Base-by-base conservation (phyloP, 805 yeast species). In the Pichia eremophila region DNA sequence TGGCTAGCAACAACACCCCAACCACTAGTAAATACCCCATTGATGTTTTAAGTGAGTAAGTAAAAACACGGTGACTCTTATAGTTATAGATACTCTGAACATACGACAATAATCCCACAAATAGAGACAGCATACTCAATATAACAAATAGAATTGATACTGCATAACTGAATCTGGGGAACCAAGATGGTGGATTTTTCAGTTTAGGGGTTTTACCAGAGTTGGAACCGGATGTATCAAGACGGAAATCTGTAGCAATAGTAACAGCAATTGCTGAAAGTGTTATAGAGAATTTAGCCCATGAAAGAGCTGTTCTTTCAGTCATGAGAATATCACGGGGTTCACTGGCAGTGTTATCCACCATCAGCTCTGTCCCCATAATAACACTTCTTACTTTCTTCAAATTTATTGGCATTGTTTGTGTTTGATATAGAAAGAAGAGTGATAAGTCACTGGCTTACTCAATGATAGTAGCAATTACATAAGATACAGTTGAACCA, bases 301-400 rank as follows among this genome's bases (percentile, higher is more conserved):
- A 76, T 29, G 75, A 64, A 15, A 77, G 59, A 18, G 75, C 70
- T 2, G 81, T 77, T 35, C 81, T 59, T 54, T 77, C 82, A 46
- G 72, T 69, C 66, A 76, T 78, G 17, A 76, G 59, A 9, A 73
- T 72, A 56, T 77, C 82, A 39, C 82, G 61, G 1, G 81, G 80
- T 55, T 77, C 81, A 2, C 75, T 69, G 4, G 71, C 62, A 17
- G 65, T 58, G 39, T 72, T 68, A 32, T 62, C 60, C 42, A 70
- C 52, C 10, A 66, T 54, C 19, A 67, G 41, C 44, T 54, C 59
- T 18, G 50, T 39, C 14, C 48, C 54, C 15, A 55, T 51, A 4
- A 54, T 32, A 36, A 54, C 8, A 14, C 36, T 29, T 6, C 32
- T 29, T 12, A 29, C 36, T 15, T 34, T 34, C 8, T 14, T 12